Percentiles rank a stretch among this genome's conserved stretches.
Conservation (phyloP, 148 eudicot species). For the Vaccinium macrocarpon region DNA sequence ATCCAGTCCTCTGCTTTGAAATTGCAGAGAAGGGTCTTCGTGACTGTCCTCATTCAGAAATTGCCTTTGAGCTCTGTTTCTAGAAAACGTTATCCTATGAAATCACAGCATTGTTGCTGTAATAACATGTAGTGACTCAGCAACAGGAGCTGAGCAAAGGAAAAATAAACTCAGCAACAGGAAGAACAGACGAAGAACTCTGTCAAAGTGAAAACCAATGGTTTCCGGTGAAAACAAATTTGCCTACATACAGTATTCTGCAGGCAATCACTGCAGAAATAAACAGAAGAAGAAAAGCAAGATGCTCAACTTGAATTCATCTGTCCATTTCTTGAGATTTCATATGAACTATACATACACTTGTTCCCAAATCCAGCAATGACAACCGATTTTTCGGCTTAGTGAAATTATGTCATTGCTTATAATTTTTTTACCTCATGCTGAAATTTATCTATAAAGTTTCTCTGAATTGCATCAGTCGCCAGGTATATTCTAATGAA, state of each 20-base stretch:
- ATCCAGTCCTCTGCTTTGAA: conserved; percentile 20
- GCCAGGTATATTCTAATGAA: not conserved
- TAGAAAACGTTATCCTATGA: not conserved
- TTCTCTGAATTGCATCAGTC: not conserved
- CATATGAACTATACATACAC: not conserved
- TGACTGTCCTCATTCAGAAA: not conserved
- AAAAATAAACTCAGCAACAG: not conserved
- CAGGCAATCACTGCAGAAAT: too few relatives aligned
- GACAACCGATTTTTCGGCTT: not conserved
- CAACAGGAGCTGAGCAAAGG: not conserved
- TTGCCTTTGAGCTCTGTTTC: not conserved
- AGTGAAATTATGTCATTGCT: not conserved
- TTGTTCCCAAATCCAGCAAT: not conserved
- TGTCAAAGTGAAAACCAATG: not conserved
- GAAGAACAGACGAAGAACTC: not conserved
- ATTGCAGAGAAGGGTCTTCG: not conserved
- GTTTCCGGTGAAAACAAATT: too few relatives aligned
- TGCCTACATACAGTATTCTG: too few relatives aligned
- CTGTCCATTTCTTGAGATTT: not conserved
- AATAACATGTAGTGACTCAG: not conserved
- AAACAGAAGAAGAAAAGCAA: too few relatives aligned
- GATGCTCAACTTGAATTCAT: too few relatives aligned
- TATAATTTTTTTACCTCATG: not conserved
- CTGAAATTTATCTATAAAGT: not conserved
- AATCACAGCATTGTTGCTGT: not conserved